A percentile compares a stretch with the other conserved stretches of the same genome.
phyloP scores from a whole-genome alignment of 1,284 basidiomycete species.

The Tilletia setariae region DNA sequence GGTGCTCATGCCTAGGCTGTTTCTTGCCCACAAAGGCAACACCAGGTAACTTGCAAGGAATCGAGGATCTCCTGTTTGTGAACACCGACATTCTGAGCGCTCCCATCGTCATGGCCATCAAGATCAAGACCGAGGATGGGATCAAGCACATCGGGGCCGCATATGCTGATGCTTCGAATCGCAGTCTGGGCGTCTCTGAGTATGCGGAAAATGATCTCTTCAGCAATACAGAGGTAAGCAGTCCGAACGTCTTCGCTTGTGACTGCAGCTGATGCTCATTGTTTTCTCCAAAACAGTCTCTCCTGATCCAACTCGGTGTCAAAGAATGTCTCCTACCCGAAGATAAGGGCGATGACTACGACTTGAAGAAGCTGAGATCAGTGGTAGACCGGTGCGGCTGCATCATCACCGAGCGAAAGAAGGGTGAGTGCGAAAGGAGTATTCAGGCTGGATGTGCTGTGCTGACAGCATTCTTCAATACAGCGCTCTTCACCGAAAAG shows the following conservation, averaged over 20 bases:
- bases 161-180: slow-evolving; percentile 61
- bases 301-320: slow-evolving; percentile 91
- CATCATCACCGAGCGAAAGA: slow-evolving; percentile 81
- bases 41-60: slow-evolving; percentile 86
- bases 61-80: slow-evolving; percentile 88
- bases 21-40: slow-evolving; percentile 62
- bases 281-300: slow-evolving; percentile 62
- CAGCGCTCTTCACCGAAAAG: slow-evolving; percentile 70
- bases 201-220: slow-evolving; percentile 94
- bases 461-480: background rate
- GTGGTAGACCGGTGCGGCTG: slow-evolving; percentile 81
- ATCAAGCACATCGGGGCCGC: slow-evolving; percentile 60
- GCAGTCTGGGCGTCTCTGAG: slow-evolving; percentile 68
- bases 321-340: slow-evolving; percentile 76
- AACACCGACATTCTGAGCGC: slow-evolving; percentile 77
- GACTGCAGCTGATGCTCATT: too few species aligned
- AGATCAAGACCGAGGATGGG: slow-evolving; percentile 65
- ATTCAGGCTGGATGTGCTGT: background rate
- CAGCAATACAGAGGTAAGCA: slow-evolving; percentile 81
- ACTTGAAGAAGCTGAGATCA: slow-evolving; percentile 60
- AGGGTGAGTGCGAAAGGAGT: slow-evolving; percentile 60
- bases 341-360: slow-evolving; percentile 68
- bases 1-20: slow-evolving; percentile 27
- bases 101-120: slow-evolving; percentile 87
- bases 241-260: background rate